phyloP scores from a whole-genome alignment of 2,329 filamentous ascomycete species.

The Aspergillus quadrilineatus region DNA sequence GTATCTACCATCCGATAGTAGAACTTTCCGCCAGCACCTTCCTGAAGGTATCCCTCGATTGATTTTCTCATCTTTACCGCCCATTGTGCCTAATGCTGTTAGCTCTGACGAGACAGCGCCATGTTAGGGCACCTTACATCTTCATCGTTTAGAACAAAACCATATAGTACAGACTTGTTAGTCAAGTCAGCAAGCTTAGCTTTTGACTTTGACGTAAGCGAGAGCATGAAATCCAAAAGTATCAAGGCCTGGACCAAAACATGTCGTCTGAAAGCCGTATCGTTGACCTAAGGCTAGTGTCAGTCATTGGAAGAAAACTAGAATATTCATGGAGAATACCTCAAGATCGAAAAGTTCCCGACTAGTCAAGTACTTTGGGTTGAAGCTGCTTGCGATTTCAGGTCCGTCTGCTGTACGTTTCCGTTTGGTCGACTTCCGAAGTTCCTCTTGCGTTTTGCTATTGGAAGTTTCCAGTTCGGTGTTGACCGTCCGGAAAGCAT shows the following conservation, averaged over 20 bases:
- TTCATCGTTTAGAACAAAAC: conserved; percentile 74
- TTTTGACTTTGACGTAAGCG: conserved; percentile 77
- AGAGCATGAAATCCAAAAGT: conserved; percentile 91
- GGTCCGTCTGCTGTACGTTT: conserved; percentile 64
- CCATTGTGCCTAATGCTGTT: conserved; percentile 69
- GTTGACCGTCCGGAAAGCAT: conserved; percentile 72
- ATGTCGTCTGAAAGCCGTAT: conserved; percentile 89
- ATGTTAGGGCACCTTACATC: conserved; percentile 58
- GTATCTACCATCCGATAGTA: conserved; percentile 97
- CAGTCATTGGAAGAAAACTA: conserved; percentile 21
- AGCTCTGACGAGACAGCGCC: conserved; percentile 10
- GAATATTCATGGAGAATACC: conserved; percentile 48
- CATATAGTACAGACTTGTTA: conserved; percentile 88
- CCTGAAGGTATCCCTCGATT: conserved; percentile 80
- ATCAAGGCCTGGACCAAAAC: conserved; percentile 95
- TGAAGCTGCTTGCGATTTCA: conserved; percentile 73
- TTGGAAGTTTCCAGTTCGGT: conserved; percentile 67
- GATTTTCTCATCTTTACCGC: conserved; percentile 71
- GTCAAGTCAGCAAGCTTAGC: conserved; percentile 70
- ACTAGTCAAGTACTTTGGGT: conserved; percentile 98
- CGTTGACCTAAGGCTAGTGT: conserved; percentile 66
- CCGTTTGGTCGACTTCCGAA: conserved; percentile 66
- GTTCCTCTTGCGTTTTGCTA: conserved; percentile 61
- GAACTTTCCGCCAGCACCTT: conserved; percentile 80
- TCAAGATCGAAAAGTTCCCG: conserved; percentile 93